Evolutionary conservation across 192 early-diverging fungal species (phyloP), one percentile per base, ranked within the genome.

Genomic region (Mortierella alpina): DNA sequence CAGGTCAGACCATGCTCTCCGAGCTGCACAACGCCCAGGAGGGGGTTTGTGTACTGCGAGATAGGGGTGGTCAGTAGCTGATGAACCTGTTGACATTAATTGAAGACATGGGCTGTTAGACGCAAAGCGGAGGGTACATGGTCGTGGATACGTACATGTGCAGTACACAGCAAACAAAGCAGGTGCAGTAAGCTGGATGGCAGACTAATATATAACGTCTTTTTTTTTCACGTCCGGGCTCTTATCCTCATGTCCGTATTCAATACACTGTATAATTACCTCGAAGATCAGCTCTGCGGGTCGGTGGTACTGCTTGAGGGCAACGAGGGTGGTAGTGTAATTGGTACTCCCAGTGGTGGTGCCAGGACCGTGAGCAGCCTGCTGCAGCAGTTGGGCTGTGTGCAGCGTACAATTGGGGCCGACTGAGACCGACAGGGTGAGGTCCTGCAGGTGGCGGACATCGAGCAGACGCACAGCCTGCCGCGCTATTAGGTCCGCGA

Each of bases 251-350:
- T 31, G 31, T 31, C 31, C 31, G 31, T 31, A 31, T 31, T 31
- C 31, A 31, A 31, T 31, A 50, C 11, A 50, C 11, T 1, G 49
- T 55, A 31, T 11, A 13, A 10, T 54, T 68, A 80, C 70, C 66
- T 80, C 77, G 15, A 67, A 52, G 49, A 72, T 80, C 60, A 80
- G 51, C 14, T 80, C 77, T 51, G 65, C 53, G 7, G 70, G 77
- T 22, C 70, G 65, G 46, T 80, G 69, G 23, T 80, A 63, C 42
- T 80, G 70, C 20, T 80, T 80, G 44, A 80, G 40, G 44, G 77
- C 77, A 13, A 72, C 64, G 7, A 70, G 22, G 15, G 40, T 63
- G 13, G 61, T 56, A 39, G 46, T 49, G 4, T 2, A 11, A 1
- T 61, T 40, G 22, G 15, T 56, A 56, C 54, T 56, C 2, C 17